These are phyloP conservation scores for Ambrosia artemisiifolia DNA, from an alignment of 129 eudicot genomes.

Conservation along the genomic window DNA sequence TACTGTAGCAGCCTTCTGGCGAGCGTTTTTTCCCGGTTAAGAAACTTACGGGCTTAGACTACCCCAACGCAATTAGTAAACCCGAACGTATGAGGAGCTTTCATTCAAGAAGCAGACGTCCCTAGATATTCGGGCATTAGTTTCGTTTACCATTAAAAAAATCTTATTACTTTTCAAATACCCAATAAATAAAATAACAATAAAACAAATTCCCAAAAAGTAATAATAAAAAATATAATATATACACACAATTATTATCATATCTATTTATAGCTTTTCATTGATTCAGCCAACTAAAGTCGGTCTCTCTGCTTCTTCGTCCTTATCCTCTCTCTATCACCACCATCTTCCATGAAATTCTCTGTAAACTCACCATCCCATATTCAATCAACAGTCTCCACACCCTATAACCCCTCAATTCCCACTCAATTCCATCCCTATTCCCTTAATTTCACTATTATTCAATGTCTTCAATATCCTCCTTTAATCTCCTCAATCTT, in stretches of 20 bases:
- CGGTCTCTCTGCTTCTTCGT: conserved; percentile 36
- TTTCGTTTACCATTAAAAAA: too few relatives aligned
- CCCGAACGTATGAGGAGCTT: too few relatives aligned
- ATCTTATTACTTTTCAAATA: too few relatives aligned
- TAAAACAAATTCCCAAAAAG: background rate
- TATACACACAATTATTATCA: background rate
- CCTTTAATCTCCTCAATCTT: conserved; percentile 62
- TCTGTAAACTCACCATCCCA: background rate
- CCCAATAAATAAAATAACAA: too few relatives aligned
- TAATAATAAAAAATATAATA: background rate
- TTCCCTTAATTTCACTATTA: background rate
- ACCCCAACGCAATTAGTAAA: too few relatives aligned
- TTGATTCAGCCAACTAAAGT: conserved; percentile 32
- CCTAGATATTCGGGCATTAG: too few relatives aligned
- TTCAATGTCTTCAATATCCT: conserved; percentile 69
- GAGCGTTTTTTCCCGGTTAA: too few relatives aligned
- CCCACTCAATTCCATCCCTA: background rate
- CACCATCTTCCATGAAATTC: conserved; percentile 18
- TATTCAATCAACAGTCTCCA: conserved; percentile 6
- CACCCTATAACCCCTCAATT: background rate
- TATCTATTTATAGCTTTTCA: conserved; percentile 24
- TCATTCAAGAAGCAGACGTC: too few relatives aligned
- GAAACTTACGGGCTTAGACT: too few relatives aligned
- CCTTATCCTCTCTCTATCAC: conserved; percentile 32
- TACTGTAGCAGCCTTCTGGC: too few relatives aligned